Conservation (phyloP, 108 stramenopile genomes). For the Chaetoceros muelleri region DNA sequence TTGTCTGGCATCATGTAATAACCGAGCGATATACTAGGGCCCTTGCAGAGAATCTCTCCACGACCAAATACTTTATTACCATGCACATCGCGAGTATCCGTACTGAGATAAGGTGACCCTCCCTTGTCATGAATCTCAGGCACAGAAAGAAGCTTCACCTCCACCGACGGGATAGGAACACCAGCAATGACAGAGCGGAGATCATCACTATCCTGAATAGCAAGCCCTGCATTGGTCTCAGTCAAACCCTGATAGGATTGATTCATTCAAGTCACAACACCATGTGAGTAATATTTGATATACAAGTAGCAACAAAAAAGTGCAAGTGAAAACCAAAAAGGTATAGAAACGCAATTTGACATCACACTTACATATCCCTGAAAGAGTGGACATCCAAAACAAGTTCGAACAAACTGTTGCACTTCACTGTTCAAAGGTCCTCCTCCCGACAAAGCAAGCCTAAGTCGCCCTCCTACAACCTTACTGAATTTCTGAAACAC, state of each 20-base stretch:
- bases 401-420: slow-evolving; percentile 69
- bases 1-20: slow-evolving; percentile 82
- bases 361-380: slow-evolving; percentile 69
- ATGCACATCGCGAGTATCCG: slow-evolving; percentile 53
- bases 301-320: no score
- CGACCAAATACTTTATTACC: slow-evolving; percentile 64
- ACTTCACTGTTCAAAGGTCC: slow-evolving; percentile 79
- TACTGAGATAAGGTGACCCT: slow-evolving; percentile 32
- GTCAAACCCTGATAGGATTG: slow-evolving; percentile 50
- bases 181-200: slow-evolving; percentile 63
- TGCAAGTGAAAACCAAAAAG: no score
- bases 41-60: slow-evolving; percentile 65
- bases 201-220: slow-evolving; percentile 63
- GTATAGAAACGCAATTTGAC: background rate
- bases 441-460: slow-evolving; percentile 73
- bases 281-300: background rate
- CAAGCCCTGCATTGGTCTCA: slow-evolving; percentile 72
- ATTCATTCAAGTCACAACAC: background rate
- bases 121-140: slow-evolving; percentile 75
- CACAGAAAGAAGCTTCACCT: slow-evolving; percentile 67
- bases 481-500: slow-evolving; percentile 85
- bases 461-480: slow-evolving; percentile 65
- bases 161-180: slow-evolving; percentile 51
- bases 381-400: slow-evolving; percentile 64
- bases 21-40: slow-evolving; percentile 53